Conservation (phyloP, 1,139 yeast species). For the Kluyveromyces marxianus region DNA sequence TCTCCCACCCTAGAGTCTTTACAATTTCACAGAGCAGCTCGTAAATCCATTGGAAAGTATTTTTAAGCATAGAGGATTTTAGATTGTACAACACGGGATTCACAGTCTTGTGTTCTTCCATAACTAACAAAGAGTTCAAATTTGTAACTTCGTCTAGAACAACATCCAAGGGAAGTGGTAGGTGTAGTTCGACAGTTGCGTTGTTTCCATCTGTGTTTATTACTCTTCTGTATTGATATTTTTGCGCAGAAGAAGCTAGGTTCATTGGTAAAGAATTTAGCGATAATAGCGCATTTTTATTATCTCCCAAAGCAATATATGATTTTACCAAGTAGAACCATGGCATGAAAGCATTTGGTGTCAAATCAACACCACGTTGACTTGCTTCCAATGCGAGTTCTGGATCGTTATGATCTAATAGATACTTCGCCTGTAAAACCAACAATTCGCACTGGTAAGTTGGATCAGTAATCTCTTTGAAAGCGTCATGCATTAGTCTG, state of each 20-base stretch:
- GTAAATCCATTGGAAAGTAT: constrained; percentile 82
- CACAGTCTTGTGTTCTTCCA: constrained; percentile 46
- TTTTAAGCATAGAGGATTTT: constrained; percentile 78
- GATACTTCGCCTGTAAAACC: constrained; percentile 61
- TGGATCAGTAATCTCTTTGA: constrained; percentile 50
- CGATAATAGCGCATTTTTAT: constrained; percentile 76
- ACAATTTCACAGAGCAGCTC: constrained; percentile 73
- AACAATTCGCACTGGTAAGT: constrained; percentile 27
- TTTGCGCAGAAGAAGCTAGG: constrained; percentile 64
- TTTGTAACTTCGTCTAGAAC: constrained; percentile 50
- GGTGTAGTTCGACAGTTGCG: constrained; percentile 39
- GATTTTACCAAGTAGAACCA: constrained; percentile 79
- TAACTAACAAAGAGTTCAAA: constrained; percentile 45
- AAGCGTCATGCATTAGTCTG: constrained; percentile 52
- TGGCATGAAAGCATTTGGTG: constrained; percentile 89
- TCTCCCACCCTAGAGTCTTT: constrained; percentile 84
- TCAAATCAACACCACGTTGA: constrained; percentile 70
- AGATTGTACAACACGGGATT: constrained; percentile 68
- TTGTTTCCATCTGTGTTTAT: constrained; percentile 34
- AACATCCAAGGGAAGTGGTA: constrained; percentile 84
- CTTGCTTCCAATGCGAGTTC: constrained; percentile 72
- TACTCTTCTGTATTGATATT: constrained; percentile 47
- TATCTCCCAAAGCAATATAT: constrained; percentile 69
- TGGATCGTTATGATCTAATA: constrained; percentile 54
- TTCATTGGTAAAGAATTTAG: constrained; percentile 89